These are phyloP conservation scores for Backusella liffmaniae DNA, from an alignment of 192 early-diverging fungal genomes.

Conservation along the genomic window DNA sequence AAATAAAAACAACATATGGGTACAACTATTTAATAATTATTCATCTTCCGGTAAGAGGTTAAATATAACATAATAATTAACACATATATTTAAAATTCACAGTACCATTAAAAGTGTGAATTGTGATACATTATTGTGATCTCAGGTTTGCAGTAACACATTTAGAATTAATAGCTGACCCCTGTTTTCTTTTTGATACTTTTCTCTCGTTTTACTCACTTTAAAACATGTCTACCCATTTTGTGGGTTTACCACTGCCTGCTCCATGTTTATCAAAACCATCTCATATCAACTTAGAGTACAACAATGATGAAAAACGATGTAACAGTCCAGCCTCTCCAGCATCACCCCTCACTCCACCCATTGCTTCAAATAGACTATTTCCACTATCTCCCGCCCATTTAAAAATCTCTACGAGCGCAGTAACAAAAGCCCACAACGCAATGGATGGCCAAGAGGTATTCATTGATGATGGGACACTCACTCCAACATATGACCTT, in stretches of 20 bases:
- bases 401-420: not conserved
- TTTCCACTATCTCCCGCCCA: not conserved
- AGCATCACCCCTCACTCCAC: not conserved
- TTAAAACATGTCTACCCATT: not conserved
- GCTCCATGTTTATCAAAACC: not conserved
- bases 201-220: not conserved
- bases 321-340: not conserved
- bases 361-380: not conserved
- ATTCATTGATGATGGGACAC: not conserved
- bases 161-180: not conserved
- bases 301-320: not conserved
- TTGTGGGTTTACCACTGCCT: not conserved
- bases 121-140: constrained; percentile 3
- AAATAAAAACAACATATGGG: not conserved
- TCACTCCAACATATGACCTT: constrained; percentile 3
- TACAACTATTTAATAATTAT: not conserved
- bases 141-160: not conserved
- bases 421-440: not conserved
- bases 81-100: not conserved
- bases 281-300: not conserved
- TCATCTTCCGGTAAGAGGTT: not conserved
- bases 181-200: not conserved
- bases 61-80: not conserved
- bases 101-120: not conserved
- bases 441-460: not conserved